A percentile compares a stretch with the other conserved stretches of the same genome.
Conservation (phyloP, 805 yeast genomes). For the Saccharomyces mikatae region DNA sequence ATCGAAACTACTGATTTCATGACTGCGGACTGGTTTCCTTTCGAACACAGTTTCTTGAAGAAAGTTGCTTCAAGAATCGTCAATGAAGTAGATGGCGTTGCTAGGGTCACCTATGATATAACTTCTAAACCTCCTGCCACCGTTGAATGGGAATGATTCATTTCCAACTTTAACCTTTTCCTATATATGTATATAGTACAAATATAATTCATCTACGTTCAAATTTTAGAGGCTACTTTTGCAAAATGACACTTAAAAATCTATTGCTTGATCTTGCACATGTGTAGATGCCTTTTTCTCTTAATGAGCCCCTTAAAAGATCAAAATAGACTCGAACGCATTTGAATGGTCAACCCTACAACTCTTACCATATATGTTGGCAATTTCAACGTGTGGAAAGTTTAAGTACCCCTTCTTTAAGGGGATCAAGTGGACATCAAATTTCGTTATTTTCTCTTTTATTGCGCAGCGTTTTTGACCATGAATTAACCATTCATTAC, state of each 20-base stretch:
- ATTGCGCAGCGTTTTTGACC: constrained; percentile 58
- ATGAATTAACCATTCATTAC: constrained; percentile 72
- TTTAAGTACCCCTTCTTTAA: constrained; percentile 63
- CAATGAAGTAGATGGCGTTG: constrained; percentile 97
- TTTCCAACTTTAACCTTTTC: neutral
- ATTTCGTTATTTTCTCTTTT: constrained; percentile 26
- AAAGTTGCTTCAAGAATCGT: constrained; percentile 91
- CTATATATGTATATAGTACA: neutral
- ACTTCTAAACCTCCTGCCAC: constrained; percentile 99
- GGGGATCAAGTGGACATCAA: constrained; percentile 55
- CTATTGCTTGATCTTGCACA: neutral
- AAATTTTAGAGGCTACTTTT: neutral
- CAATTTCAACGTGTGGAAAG: constrained; percentile 55
- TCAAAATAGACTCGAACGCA: constrained; percentile 58
- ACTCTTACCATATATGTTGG: constrained; percentile 28
- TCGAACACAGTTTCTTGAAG: constrained; percentile 87
- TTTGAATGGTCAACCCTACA: constrained; percentile 62
- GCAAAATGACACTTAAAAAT: neutral
- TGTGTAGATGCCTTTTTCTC: neutral
- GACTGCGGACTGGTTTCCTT: constrained; percentile 99
- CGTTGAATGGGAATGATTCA: constrained; percentile 90
- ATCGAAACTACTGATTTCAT: constrained; percentile 96
- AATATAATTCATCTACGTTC: neutral
- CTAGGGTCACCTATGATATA: constrained; percentile 96
- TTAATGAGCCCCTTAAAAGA: constrained; percentile 47